Base-by-base conservation (phyloP, 1,284 basidiomycete species). In the Entoloma clypeatum region DNA sequence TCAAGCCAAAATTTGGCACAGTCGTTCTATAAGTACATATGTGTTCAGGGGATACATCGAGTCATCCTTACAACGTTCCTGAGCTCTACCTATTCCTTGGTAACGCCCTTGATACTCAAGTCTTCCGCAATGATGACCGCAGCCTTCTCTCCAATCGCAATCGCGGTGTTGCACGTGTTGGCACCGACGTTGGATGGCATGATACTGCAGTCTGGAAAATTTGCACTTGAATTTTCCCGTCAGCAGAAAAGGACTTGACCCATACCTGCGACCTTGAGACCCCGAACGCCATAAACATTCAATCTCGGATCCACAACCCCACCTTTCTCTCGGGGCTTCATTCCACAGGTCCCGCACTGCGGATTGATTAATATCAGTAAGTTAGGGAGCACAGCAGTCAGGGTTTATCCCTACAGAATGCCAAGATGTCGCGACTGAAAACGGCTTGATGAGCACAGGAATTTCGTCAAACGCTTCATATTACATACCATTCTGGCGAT, bases 301-400 rank as follows among this genome's bases (percentile, higher is more conserved):
- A 86, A 56, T 2, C 62, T 65, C 3, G 71, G 46, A 48, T 85
- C 78, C 5, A 86, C 79, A 0, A 84, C 82, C 9, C 81, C 83
- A 3, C 70, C 69, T 36, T 66, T 44, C 10, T 71, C 68, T 17
- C 72, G 68, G 1, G 74, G 65, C 53, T 77, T 81, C 81, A 86
- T 85, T 0, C 77, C 72, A 47, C 81, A 83, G 0, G 81, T 86
- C 41, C 46, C 44, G 17, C 45, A 31, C 44, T 49, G 17, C n/a
- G n/a, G n/a, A n/a, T n/a, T n/a, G 8, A 14, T 23, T 22, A 28
- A 35, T 34, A 24, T 16, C 29, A 13, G 32, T 41, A 10, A 41
- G 8, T 21, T 17, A 9, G 29, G 18, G 5, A 31, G 8, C 32
- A 22, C 27, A 21, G 43, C 8, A 30, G 38, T 22, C 8, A 38